Evolutionary conservation across 176 grass and related monocot genomes (phyloP), one percentile per base, ranked within the genome.

Genomic region (Thinopyrum elongatum): DNA sequence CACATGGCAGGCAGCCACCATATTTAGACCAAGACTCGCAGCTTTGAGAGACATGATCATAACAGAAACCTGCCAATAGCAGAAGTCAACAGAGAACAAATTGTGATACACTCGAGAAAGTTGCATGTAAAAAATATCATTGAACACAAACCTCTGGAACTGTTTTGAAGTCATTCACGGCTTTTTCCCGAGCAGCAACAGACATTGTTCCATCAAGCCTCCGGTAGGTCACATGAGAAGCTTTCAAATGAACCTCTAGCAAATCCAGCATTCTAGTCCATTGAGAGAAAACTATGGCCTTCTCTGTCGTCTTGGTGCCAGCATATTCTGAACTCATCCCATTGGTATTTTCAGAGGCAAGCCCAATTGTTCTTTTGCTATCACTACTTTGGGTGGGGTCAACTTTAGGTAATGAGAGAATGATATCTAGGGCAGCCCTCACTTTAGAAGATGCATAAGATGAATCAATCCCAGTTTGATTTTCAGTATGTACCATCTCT

Each of bases 11-110:
- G 97, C 97, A 61, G 92, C 94, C 33, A 99, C 97, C 97, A 99
- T 94, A 76, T 99, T 99, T 31, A 99, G 86, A 78, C 97, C 94
- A 84, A 99, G 94, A 88, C 94, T 99, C 27, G 94, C 97, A 60
- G 97, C 97, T 88, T 99, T 99, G 14, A 99, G 90, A 53, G 97
- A 99, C 97, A 99, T 99, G 76, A 99, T 96, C 90, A 99, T 99
- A 64, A 99, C 97, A 51, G 88, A 90, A 78, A 99, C 97, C 97
- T 99, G 79, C 25, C 19, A 70, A 28, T 46, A 88, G 49, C 25
- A 44, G 6, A 86, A 72, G 21, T 74, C 33, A 53, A 19, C 2
- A 62, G 41, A 34, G 44, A 80, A 55, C 16, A 87, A 14, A 67
- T 39, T 77, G 73, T 21, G 23, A 80, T 64, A 66, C 39, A 12